Evolutionary conservation across 257 asterid species (phyloP).

Genomic region (Solanum virginianum): DNA sequence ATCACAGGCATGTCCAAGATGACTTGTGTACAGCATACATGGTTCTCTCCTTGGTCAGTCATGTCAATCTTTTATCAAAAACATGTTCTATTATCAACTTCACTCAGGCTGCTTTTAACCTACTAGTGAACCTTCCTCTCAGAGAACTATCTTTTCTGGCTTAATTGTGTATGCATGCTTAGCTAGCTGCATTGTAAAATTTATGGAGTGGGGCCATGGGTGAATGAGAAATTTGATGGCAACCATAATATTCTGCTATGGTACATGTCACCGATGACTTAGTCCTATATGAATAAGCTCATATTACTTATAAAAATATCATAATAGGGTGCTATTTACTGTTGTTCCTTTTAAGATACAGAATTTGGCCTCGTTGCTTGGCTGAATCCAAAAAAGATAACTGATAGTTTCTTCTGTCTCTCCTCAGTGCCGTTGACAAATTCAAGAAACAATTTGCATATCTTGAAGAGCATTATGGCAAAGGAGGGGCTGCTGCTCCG

Average conservation of each 20-base stretch:
- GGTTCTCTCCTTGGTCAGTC: background rate
- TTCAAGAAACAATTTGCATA: conserved; percentile 92
- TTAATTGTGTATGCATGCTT: background rate
- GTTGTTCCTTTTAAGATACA: background rate
- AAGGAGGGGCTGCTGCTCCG: conserved; percentile 52
- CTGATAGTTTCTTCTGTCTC: background rate
- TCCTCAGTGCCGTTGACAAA: conserved; percentile 85
- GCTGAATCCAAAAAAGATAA: background rate
- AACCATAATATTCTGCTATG: background rate
- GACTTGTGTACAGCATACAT: background rate
- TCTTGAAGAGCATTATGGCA: conserved; percentile 86
- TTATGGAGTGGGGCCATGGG: background rate
- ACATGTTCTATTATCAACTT: background rate
- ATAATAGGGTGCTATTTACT: background rate
- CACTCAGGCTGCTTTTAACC: background rate
- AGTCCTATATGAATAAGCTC: background rate
- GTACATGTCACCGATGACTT: background rate
- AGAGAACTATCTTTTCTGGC: background rate
- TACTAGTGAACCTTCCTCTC: background rate
- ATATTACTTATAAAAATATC: background rate
- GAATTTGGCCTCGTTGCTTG: background rate
- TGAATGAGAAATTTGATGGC: background rate
- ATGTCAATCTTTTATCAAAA: background rate
- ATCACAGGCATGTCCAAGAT: background rate
- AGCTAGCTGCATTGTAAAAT: background rate